Evolutionary conservation across 257 asterid genomes (phyloP), one percentile per base, ranked within the genome.

Genomic region (Handroanthus guayacan): DNA sequence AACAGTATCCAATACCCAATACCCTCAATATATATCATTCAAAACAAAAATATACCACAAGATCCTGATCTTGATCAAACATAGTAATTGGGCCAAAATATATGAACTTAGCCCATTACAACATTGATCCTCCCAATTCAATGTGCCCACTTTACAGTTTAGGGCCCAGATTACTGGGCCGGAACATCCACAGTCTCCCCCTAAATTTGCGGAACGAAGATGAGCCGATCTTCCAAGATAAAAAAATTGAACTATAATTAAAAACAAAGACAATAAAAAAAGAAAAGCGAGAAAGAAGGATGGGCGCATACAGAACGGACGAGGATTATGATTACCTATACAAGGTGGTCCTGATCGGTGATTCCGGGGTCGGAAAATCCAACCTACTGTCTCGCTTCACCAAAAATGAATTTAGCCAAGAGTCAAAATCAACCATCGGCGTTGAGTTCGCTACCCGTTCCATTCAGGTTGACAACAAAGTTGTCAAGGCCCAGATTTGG

Each of bases 401-500:
- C 3, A 67, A 66, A 54, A 84, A 84, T 31, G 89, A 85, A 78
- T 85, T 85, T 72, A 85, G 89, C 75, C 79, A 74, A 43, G 72
- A 78, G 69, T 82, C 87, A 0, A 85, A 85, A 76, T 85, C 89
- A 1, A 85, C 87, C 39, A 85, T 85, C 13, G 89, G 89, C 10
- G 89, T 85, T 37, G 85, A 85, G 72, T 85, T 85, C 45, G 87
- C 89, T 8, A 85, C 89, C 1, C 70, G 87, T 36, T 77, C 87
- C 48, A 80, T 82, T 38, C 76, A 60, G 20, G 89, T 85, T 0
- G 87, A 85, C 17, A 85, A 80, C 17, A 85, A 80, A 78, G 75
- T 85, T 47, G 78, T 82, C 79, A 85, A 82, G 78, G 87, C 89
- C 36, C 87, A 85, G 82, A 82, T 82, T 67, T 85, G 87, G 89